Evolutionary conservation across 2,329 filamentous ascomycete genomes (phyloP), one percentile per base, ranked within the genome.

Genomic region (Phaeosphaeriaceae sp.): DNA sequence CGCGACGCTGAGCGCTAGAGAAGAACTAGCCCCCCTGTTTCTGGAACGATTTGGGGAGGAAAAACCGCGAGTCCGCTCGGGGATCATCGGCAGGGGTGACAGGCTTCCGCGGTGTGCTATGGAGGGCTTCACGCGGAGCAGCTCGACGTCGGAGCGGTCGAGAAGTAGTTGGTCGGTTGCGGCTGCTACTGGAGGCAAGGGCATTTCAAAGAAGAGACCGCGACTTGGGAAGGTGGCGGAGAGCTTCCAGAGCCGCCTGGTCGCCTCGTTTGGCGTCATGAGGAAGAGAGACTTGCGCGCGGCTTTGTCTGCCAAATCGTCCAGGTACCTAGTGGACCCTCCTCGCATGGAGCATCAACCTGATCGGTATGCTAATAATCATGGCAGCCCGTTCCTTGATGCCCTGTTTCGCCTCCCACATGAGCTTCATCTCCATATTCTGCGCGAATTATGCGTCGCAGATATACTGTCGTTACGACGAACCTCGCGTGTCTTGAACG

Each of bases 341-440:
- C 17, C 48, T 20, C n/a, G 7, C 19, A 20, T 7, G 11, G 25
- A 61, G 9, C n/a, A 27, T 9, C 9, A 9, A 17, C 13, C 15
- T n/a, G 40, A 27, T 41, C 56, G 56, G 46, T 51, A 56, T 17
- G 58, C 56, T 51, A 47, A 56, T 27, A 3, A 40, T 49, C 24
- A 36, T 47, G n/a, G 22, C 49, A 76, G 73, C 58, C 65, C 66
- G 1, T 75, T 76, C 57, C 66, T 75, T 36, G 68, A 66, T 31
- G 68, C 68, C 17, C 60, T 77, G 54, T 69, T 76, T 48, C 69
- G 67, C 15, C 64, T 77, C 48, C 75, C 75, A 15, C 69, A 70
- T 54, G 75, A 77, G 58, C 63, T 77, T 46, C 71, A 75, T 57
- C 65, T 75, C 9, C 66, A 72, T 54, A 73, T 77, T 40, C 60